phyloP scores from a whole-genome alignment of 345 rosid genomes.

The Salix arbutifolia region DNA sequence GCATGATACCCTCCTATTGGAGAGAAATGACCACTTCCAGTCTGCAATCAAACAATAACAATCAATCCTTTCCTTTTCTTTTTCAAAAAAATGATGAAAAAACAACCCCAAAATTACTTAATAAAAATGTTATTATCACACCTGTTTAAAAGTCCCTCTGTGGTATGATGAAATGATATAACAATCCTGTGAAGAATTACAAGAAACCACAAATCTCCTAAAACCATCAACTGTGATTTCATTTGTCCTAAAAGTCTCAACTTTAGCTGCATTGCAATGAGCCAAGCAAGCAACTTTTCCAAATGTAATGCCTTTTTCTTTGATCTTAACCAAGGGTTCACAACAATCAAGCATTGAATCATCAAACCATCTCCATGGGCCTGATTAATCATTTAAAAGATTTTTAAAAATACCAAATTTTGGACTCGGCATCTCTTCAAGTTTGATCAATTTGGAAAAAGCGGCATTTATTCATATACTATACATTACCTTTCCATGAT shows the following conservation, averaged over 20 bases:
- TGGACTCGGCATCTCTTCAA: background rate
- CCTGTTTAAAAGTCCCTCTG: slow-evolving; percentile 33
- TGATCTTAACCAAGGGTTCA: slow-evolving; percentile 29
- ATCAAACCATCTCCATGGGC: slow-evolving; percentile 44
- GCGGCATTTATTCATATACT: background rate
- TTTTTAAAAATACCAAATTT: background rate
- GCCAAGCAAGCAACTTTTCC: slow-evolving; percentile 38
- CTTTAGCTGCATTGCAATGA: slow-evolving; percentile 34
- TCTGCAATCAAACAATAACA: slow-evolving; percentile 31
- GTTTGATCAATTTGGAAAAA: background rate
- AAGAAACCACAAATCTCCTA: slow-evolving; percentile 19
- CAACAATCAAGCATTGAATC: slow-evolving; percentile 43
- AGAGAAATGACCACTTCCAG: slow-evolving; percentile 91
- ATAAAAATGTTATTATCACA: background rate
- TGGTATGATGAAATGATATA: slow-evolving; percentile 30
- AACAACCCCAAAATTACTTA: background rate
- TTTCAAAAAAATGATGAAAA: background rate
- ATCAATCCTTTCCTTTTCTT: too few relatives aligned
- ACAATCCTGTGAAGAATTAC: slow-evolving; percentile 23
- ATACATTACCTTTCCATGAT: slow-evolving; percentile 38
- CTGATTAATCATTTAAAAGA: slow-evolving; percentile 8
- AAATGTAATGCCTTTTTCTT: slow-evolving; percentile 28
- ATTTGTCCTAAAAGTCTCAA: slow-evolving; percentile 24
- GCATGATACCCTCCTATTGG: slow-evolving; percentile 95
- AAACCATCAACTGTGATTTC: slow-evolving; percentile 23